Base-by-base conservation (phyloP, 78 protist species). In the Ministeria vibrans region DNA sequence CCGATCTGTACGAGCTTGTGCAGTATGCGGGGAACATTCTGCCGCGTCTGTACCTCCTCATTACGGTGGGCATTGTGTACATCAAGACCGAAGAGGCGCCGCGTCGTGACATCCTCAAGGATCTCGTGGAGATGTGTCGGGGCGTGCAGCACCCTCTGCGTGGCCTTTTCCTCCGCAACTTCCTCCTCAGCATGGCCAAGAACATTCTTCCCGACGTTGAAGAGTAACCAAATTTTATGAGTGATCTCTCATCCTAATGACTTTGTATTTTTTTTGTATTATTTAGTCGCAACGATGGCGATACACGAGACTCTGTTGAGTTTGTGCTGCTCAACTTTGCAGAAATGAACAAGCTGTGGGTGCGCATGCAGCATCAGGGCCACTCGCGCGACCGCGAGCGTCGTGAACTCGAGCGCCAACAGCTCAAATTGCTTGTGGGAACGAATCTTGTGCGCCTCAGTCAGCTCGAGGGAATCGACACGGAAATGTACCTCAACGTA, bases 91-190 rank as follows among this genome's bases (percentile, higher is more conserved):
- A 87, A 53, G 90, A 93, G 7, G 75, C 34, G 2, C 75, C 75
- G 36, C 9, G 28, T 41, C 59, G 79, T 59, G 96, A 95, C 63
- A 88, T 93, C 39, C 77, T 95, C 22, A 66, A 69, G 51, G 99
- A 96, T 72, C 85, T 96, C 34, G 96, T 95, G 32, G 99, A 98
- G 75, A 95, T 96, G 99, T 95, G 97, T 86, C 79, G 95, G 3
- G 99, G 99, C 41, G 97, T 94, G 74, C 99, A 97, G 88, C 99
- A 98, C 75, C 99, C 99, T 45, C 93, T 94, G 63, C 86, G 99
- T 25, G 99, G 99, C 42, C 89, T 97, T 15, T 97, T 97, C 82
- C 77, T 97, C 51, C 86, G 99, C 72, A 75, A 92, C 84, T 97
- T 95, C 73, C 90, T 97, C 41, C 61, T 88, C 45, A 89, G 87